Base-by-base conservation (phyloP, 169 alveolate species). In the Plasmodium fragile region DNA sequence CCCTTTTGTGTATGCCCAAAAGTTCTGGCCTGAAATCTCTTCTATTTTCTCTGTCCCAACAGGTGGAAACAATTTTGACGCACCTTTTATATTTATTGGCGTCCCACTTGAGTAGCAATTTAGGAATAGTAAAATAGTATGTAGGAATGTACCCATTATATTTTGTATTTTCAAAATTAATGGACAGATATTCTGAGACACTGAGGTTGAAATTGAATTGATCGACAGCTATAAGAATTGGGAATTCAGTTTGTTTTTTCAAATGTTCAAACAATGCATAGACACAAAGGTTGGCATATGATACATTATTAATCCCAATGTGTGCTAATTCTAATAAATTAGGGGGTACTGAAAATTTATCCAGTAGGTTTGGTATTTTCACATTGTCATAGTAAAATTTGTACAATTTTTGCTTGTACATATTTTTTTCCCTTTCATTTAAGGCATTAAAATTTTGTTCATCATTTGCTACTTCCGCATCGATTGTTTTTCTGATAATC, bases 141-240 rank as follows among this genome's bases (percentile, higher is more conserved):
- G 96, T 94, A 8, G 97, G 97, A 25, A 96, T 96, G 93, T 96
- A 96, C 16, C 97, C 97, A 87, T 94, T 92, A 89, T 92, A 96
- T 93, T 95, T 95, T 13, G 97, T 96, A 82, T 91, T 91, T 85
- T 96, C 97, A 77, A 95, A 96, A 90, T 96, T 95, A 65, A 96
- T 95, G 18, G 97, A 96, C 8, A 96, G 78, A 65, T 96, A 96
- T 91, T 96, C 97, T 25, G 97, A 96, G 4, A 93, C 97, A 32
- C 97, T 94, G 72, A 96, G 94, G 65, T 52, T 52, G 59, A 30
- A 65, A 55, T 80, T 84, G 69, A 65, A 49, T 39, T 77, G 85
- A 92, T 96, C 97, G 5, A 93, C 92, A 1, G 92, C 92, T 16
- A 96, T 89, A 16, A 96, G 83, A 25, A 96, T 53, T 30, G 97